Evolutionary conservation across 805 yeast species (phyloP).

Genomic region (Candida wancherniae): DNA sequence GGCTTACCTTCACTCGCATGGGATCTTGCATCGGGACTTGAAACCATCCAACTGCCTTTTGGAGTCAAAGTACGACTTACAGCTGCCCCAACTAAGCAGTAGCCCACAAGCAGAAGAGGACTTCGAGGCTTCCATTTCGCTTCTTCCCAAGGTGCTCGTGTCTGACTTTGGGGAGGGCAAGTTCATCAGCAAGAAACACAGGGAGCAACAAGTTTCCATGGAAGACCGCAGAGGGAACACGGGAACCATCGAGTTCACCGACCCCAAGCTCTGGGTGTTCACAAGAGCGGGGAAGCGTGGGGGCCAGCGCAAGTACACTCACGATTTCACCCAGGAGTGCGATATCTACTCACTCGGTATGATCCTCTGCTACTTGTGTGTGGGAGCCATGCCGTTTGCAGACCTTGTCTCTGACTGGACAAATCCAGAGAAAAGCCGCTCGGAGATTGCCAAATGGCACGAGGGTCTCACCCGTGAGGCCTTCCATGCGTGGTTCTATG

Average conservation of each 20-base stretch:
- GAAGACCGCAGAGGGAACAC: constrained; percentile 76
- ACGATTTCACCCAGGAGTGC: constrained; percentile 63
- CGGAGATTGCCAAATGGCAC: constrained; percentile 30
- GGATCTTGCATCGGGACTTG: constrained; percentile 81
- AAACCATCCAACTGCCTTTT: constrained; percentile 86
- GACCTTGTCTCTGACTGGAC: constrained; percentile 6
- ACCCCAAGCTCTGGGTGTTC: constrained; percentile 66
- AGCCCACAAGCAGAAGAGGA: constrained; percentile 3
- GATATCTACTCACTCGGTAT: constrained; percentile 83
- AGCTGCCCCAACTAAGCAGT: no score
- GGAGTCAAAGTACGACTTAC: constrained; percentile 27
- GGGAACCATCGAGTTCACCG: constrained; percentile 83
- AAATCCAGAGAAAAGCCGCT: constrained; percentile 28
- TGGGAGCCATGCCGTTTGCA: constrained; percentile 60
- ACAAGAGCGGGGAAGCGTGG: constrained; percentile 15
- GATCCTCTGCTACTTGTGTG: constrained; percentile 72
- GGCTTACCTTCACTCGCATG: constrained; percentile 62
- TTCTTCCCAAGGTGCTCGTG: constrained; percentile 66
- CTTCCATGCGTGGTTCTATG: constrained; percentile 27
- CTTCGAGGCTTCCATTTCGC: constrained; percentile 16
- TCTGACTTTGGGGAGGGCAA: constrained; percentile 91
- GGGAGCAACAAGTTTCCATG: constrained; percentile 4
- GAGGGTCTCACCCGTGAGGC: constrained; percentile 13
- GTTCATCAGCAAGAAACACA: constrained; percentile 49
- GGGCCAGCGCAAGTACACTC: constrained; percentile 33